A percentile compares a stretch with the other conserved stretches of the same genome.
Conservation (phyloP, 2,329 filamentous ascomycete genomes). For the Purpureocillium lavendulum region DNA sequence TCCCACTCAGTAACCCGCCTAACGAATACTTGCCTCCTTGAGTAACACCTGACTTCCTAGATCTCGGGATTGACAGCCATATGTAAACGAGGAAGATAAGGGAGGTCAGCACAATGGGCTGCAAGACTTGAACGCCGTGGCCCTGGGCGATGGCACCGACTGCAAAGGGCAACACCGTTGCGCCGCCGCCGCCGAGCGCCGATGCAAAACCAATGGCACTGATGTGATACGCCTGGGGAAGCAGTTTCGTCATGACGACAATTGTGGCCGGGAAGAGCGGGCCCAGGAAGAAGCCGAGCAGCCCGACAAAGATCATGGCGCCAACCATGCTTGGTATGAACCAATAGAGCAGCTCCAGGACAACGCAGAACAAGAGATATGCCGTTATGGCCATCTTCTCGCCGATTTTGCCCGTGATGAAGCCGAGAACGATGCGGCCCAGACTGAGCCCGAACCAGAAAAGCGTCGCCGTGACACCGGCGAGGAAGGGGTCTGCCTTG, state of each 20-base stretch:
- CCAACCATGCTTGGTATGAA: slow-evolving; percentile 69
- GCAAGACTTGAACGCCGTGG: slow-evolving; percentile 46
- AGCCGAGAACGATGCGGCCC: slow-evolving; percentile 64
- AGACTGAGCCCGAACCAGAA: slow-evolving; percentile 81
- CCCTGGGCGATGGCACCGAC: slow-evolving; percentile 59
- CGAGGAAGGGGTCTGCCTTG: slow-evolving; percentile 57
- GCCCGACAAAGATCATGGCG: slow-evolving; percentile 60
- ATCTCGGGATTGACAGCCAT: slow-evolving; percentile 36
- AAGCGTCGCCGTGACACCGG: slow-evolving; percentile 67
- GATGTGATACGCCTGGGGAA: slow-evolving; percentile 67
- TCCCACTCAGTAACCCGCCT: too few species aligned
- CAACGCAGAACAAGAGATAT: slow-evolving; percentile 58
- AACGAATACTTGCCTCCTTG: neutral
- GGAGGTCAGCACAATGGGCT: slow-evolving; percentile 45
- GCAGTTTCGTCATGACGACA: slow-evolving; percentile 63
- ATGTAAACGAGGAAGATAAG: slow-evolving; percentile 34
- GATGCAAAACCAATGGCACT: slow-evolving; percentile 74
- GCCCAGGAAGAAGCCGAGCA: slow-evolving; percentile 73
- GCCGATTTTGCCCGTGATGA: slow-evolving; percentile 65
- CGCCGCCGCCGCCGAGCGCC: slow-evolving; percentile 68
- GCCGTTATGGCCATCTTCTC: slow-evolving; percentile 57
- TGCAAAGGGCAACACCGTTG: slow-evolving; percentile 56
- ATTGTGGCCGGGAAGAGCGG: slow-evolving; percentile 71
- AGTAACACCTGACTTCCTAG: slow-evolving; percentile 3
- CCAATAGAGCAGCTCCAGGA: slow-evolving; percentile 68